Conservation (phyloP, 2,329 filamentous ascomycete species). For the Colletotrichum cereale region DNA sequence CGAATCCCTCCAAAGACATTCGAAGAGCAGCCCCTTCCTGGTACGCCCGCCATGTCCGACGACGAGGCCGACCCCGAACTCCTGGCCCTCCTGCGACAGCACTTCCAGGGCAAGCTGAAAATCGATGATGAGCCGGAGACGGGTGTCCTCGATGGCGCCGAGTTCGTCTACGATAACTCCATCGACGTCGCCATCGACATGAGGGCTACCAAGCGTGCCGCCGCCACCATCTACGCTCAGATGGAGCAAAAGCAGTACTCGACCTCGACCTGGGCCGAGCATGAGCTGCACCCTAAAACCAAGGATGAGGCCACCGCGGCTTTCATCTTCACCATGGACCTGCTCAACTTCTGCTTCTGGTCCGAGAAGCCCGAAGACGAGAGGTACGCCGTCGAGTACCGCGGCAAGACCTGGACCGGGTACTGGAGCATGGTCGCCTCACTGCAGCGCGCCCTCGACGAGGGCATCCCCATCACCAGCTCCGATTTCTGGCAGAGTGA, state of each 20-base stretch:
- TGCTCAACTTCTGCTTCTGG: slow-evolving; percentile 98
- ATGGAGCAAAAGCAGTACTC: slow-evolving; percentile 91
- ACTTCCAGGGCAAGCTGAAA: slow-evolving; percentile 72
- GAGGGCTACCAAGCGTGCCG: slow-evolving; percentile 84
- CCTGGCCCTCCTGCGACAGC: slow-evolving; percentile 85
- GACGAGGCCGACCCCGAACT: slow-evolving; percentile 92
- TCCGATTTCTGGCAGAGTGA: slow-evolving; percentile 88
- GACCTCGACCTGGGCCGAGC: slow-evolving; percentile 85
- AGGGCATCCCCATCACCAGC: slow-evolving; percentile 90
- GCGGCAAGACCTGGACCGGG: slow-evolving; percentile 86
- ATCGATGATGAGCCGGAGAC: slow-evolving; percentile 76
- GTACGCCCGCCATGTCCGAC: slow-evolving; percentile 78
- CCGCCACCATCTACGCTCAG: slow-evolving; percentile 79
- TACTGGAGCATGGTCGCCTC: slow-evolving; percentile 95
- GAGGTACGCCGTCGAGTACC: slow-evolving; percentile 86
- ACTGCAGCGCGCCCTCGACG: slow-evolving; percentile 87
- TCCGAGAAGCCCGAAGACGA: slow-evolving; percentile 77
- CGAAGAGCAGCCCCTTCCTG: not conserved
- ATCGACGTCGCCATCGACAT: slow-evolving; percentile 94
- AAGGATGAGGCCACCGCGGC: slow-evolving; percentile 85
- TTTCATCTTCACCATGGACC: slow-evolving; percentile 97
- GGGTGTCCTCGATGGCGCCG: slow-evolving; percentile 83
- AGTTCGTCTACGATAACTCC: slow-evolving; percentile 91
- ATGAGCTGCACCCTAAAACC: slow-evolving; percentile 88
- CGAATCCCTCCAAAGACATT: not conserved